These are phyloP conservation scores for Apiotrichum gamsii DNA, from an alignment of 1,284 basidiomycete species.

Conservation along the genomic window DNA sequence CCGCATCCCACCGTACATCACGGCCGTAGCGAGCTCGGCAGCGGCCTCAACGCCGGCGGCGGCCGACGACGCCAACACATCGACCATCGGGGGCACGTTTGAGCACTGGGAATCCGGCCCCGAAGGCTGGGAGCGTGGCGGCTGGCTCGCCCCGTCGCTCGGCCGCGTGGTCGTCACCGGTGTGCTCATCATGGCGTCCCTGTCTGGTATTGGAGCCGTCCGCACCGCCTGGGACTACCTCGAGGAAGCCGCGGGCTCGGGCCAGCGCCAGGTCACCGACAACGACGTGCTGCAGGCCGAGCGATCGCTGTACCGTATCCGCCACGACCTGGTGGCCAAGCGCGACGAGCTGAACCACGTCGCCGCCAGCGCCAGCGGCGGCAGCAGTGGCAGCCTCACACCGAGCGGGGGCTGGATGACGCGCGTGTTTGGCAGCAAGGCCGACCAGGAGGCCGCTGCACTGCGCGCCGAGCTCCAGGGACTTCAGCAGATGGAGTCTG, in stretches of 20 bases:
- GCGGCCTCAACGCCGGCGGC: neutral
- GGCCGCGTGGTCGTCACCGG: conserved; percentile 45
- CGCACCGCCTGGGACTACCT: conserved; percentile 43
- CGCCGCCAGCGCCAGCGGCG: conserved; percentile 5
- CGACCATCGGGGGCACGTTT: conserved; percentile 18
- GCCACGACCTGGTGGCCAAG: conserved; percentile 41
- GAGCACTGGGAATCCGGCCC: conserved; percentile 29
- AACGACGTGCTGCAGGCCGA: conserved; percentile 41
- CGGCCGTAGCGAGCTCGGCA: conserved; percentile 14
- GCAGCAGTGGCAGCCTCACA: neutral
- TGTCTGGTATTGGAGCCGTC: conserved; percentile 45
- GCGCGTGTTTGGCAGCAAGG: conserved; percentile 36
- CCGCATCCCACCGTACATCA: conserved; percentile 44
- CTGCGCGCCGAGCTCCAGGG: conserved; percentile 38
- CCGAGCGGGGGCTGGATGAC: conserved; percentile 30
- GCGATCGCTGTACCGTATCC: conserved; percentile 41
- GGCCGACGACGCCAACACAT: neutral
- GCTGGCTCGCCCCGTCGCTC: conserved; percentile 43
- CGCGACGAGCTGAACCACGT: conserved; percentile 33
- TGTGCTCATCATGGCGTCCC: conserved; percentile 41
- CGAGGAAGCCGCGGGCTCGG: conserved; percentile 29
- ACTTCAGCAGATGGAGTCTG: conserved; percentile 39
- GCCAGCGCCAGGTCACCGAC: conserved; percentile 20
- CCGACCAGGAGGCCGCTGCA: conserved; percentile 21
- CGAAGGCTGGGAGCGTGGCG: conserved; percentile 40